A percentile compares a stretch with the other conserved stretches of the same genome.
Evolutionary conservation across 768 basidiomycete species (phyloP).

Genomic region (Mrakia hoshinonis): DNA sequence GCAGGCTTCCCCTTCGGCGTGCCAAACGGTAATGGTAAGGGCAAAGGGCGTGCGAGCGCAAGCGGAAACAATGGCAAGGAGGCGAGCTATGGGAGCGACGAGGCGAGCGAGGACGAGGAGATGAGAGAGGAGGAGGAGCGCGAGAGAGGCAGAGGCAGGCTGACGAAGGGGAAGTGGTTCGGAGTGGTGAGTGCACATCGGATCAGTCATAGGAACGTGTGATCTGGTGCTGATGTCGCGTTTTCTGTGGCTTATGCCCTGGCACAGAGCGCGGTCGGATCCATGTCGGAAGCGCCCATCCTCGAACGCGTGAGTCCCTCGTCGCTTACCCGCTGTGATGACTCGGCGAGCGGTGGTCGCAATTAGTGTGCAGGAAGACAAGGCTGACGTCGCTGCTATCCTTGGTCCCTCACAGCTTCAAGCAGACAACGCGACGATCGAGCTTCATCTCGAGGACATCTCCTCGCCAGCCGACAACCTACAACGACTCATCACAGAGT

Average conservation of each 20-base stretch:
- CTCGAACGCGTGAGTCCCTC: slow-evolving; percentile 21
- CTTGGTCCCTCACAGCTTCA: slow-evolving; percentile 5
- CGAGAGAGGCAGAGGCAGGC: slow-evolving; percentile 23
- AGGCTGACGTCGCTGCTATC: not conserved
- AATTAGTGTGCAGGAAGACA: no score
- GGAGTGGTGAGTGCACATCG: slow-evolving; percentile 21
- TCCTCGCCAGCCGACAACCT: slow-evolving; percentile 28
- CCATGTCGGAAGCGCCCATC: slow-evolving; percentile 29
- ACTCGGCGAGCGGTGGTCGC: not conserved
- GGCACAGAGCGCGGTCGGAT: slow-evolving; percentile 27
- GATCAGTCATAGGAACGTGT: not conserved
- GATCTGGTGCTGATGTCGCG: not conserved
- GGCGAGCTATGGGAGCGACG: slow-evolving; percentile 16
- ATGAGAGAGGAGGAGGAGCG: slow-evolving; percentile 25
- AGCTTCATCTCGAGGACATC: slow-evolving; percentile 27
- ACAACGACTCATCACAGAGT: slow-evolving; percentile 78
- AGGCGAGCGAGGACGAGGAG: slow-evolving; percentile 26
- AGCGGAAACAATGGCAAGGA: not conserved
- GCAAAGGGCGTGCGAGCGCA: not conserved
- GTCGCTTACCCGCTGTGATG: not conserved
- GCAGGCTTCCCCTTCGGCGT: slow-evolving; percentile 3
- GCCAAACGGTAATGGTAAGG: not conserved
- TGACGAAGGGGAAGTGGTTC: slow-evolving; percentile 31
- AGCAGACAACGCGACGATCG: slow-evolving; percentile 28
- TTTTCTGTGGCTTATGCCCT: not conserved